Percentiles rank a stretch among this genome's conserved stretches.
phyloP scores from a whole-genome alignment of 192 early-diverging fungal species.

The Chytriomyces sp. region DNA sequence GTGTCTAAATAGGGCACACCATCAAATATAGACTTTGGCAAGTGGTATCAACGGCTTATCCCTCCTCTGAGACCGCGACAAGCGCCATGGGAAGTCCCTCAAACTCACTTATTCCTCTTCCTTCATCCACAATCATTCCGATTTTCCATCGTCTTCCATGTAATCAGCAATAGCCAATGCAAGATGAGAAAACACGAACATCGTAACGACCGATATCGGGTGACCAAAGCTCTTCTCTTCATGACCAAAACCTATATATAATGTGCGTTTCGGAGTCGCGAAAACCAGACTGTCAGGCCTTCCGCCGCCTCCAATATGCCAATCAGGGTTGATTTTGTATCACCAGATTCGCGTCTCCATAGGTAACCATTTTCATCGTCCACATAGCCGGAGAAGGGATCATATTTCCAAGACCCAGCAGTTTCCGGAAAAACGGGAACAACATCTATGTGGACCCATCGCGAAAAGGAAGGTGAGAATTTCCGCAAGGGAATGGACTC shows the following conservation, averaged over 20 bases:
- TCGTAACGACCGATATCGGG: no score
- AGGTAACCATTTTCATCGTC: slow-evolving; percentile 19
- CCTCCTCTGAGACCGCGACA: slow-evolving; percentile 41
- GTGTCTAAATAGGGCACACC: no score
- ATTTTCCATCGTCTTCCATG: slow-evolving; percentile 20
- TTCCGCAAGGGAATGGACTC: not conserved
- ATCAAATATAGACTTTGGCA: not conserved
- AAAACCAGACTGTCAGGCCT: slow-evolving; percentile 23
- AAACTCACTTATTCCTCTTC: slow-evolving; percentile 10
- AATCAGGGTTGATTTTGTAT: slow-evolving; percentile 23
- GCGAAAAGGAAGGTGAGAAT: not conserved
- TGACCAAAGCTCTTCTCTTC: slow-evolving; percentile 48
- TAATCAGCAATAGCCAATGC: not conserved
- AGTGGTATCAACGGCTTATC: slow-evolving; percentile 18
- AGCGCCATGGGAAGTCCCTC: slow-evolving; percentile 27
- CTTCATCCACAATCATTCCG: slow-evolving; percentile 47
- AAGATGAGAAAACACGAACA: no score
- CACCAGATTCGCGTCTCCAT: slow-evolving; percentile 36
- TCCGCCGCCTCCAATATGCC: slow-evolving; percentile 37
- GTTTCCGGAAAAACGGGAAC: slow-evolving; percentile 33
- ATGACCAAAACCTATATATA: slow-evolving; percentile 43
- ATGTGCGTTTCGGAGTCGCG: slow-evolving; percentile 22
- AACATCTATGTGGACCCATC: slow-evolving; percentile 30
- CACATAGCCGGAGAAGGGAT: slow-evolving; percentile 29
- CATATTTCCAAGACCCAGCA: slow-evolving; percentile 30